These are phyloP conservation scores for Eimeria nieschulzi DNA, from an alignment of 169 alveolate species.

Conservation along the genomic window DNA sequence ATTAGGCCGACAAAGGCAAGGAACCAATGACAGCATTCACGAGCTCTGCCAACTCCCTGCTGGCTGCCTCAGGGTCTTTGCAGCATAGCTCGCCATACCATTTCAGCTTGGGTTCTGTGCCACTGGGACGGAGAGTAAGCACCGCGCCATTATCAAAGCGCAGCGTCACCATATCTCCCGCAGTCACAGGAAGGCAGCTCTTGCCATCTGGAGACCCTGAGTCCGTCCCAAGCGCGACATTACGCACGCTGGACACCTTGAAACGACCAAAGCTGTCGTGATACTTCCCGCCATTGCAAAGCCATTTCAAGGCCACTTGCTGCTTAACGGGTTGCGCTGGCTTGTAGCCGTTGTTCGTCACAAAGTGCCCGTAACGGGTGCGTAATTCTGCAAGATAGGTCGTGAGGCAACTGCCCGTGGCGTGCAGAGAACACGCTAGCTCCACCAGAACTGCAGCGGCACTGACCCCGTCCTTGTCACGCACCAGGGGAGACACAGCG, in stretches of 20 bases:
- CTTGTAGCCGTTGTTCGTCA: slow-evolving; percentile 81
- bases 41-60: slow-evolving; percentile 75
- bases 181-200: slow-evolving; percentile 80
- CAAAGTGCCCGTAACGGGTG: slow-evolving; percentile 82
- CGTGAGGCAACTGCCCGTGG: slow-evolving; percentile 76
- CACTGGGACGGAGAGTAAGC: slow-evolving; percentile 83
- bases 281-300: slow-evolving; percentile 40
- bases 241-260: slow-evolving; percentile 78
- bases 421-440: slow-evolving; percentile 79
- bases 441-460: slow-evolving; percentile 86
- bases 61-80: slow-evolving; percentile 73
- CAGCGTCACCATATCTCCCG: slow-evolving; percentile 77
- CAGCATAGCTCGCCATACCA: slow-evolving; percentile 83
- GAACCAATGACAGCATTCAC: slow-evolving; percentile 79
- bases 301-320: neutral
- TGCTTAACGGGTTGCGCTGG: slow-evolving; percentile 63
- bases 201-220: slow-evolving; percentile 78
- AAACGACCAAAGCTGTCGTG: slow-evolving; percentile 77
- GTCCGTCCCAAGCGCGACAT: slow-evolving; percentile 85
- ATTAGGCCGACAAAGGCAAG: slow-evolving; percentile 41
- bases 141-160: slow-evolving; percentile 81
- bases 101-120: slow-evolving; percentile 89
- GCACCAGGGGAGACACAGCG: slow-evolving; percentile 78
- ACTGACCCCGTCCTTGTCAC: slow-evolving; percentile 87
- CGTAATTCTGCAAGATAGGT: slow-evolving; percentile 76